Conservation (phyloP, 169 alveolate species). For the Toxoplasma gondii region DNA sequence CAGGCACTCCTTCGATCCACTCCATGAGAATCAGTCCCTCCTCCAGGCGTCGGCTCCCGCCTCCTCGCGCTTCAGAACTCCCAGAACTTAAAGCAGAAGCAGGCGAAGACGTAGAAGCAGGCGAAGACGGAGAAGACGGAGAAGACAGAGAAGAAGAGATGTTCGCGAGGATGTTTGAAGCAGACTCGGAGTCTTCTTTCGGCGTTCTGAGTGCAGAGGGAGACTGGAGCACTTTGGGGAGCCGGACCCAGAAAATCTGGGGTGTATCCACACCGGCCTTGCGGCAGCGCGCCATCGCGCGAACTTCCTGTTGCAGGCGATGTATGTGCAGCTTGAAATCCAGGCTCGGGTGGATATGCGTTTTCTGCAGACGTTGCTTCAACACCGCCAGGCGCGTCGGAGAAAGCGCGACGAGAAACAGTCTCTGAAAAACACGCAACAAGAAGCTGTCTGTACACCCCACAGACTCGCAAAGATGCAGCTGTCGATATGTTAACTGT, state of each 20-base stretch:
- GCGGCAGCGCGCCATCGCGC: constrained; percentile 80
- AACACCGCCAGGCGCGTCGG: constrained; percentile 79
- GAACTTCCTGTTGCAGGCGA: constrained; percentile 83
- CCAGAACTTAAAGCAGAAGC: background rate
- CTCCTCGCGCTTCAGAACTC: background rate
- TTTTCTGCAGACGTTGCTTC: constrained; percentile 84
- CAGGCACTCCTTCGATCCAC: constrained; percentile 79
- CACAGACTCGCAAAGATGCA: background rate
- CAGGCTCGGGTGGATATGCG: constrained; percentile 79
- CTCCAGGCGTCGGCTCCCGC: constrained; percentile 32
- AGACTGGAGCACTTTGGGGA: background rate
- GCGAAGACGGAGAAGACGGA: no score
- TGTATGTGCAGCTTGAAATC: constrained; percentile 80
- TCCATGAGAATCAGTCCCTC: constrained; percentile 85
- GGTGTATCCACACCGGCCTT: constrained; percentile 89
- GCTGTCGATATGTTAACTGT: background rate
- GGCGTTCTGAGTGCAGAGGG: background rate
- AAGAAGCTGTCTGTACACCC: background rate
- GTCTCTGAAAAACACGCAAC: constrained; percentile 22
- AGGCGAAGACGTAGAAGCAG: background rate
- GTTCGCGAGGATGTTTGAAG: no score
- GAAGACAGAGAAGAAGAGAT: no score
- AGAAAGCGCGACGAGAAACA: constrained; percentile 50
- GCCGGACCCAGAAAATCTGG: constrained; percentile 72
- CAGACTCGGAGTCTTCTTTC: no score